Evolutionary conservation across 805 yeast species (phyloP).

Genomic region (Pichia insulana): DNA sequence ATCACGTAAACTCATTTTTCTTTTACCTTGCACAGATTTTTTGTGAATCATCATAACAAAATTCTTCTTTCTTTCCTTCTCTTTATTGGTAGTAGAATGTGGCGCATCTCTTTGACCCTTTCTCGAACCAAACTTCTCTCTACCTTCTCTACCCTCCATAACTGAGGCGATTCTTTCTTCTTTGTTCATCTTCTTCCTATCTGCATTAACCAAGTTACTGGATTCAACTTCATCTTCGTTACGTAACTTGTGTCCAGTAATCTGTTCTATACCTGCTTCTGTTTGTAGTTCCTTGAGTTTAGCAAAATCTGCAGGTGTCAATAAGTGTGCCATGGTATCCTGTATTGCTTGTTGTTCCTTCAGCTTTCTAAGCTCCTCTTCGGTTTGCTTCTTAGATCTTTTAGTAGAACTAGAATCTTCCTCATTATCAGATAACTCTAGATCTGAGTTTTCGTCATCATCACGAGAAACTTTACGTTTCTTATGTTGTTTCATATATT

Average conservation of each 20-base stretch:
- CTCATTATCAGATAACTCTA: slow-evolving; percentile 40
- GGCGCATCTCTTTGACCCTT: slow-evolving; percentile 69
- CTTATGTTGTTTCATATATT: slow-evolving; percentile 25
- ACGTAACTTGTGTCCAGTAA: slow-evolving; percentile 47
- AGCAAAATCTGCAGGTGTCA: slow-evolving; percentile 97
- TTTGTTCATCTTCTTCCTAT: slow-evolving; percentile 73
- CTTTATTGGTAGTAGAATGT: slow-evolving; percentile 90
- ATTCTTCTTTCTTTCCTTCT: slow-evolving; percentile 97
- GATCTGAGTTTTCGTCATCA: slow-evolving; percentile 35
- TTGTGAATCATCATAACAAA: slow-evolving; percentile 98
- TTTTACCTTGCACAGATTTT: slow-evolving; percentile 88
- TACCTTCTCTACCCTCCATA: slow-evolving; percentile 85
- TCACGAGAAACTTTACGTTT: slow-evolving; percentile 24
- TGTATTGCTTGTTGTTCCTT: slow-evolving; percentile 48
- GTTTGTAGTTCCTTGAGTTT: slow-evolving; percentile 81
- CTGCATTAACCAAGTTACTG: slow-evolving; percentile 63
- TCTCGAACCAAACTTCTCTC: slow-evolving; percentile 84
- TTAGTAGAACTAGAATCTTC: slow-evolving; percentile 28
- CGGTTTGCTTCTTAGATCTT: slow-evolving; percentile 26
- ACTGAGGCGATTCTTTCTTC: slow-evolving; percentile 87
- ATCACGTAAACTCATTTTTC: slow-evolving; percentile 80
- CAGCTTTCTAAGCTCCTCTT: slow-evolving; percentile 14
- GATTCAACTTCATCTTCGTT: slow-evolving; percentile 88
- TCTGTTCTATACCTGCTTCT: slow-evolving; percentile 78
- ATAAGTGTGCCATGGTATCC: slow-evolving; percentile 42